These are phyloP conservation scores for Talaromyces sp. DNA, from an alignment of 2,329 filamentous ascomycete species.

Conservation along the genomic window DNA sequence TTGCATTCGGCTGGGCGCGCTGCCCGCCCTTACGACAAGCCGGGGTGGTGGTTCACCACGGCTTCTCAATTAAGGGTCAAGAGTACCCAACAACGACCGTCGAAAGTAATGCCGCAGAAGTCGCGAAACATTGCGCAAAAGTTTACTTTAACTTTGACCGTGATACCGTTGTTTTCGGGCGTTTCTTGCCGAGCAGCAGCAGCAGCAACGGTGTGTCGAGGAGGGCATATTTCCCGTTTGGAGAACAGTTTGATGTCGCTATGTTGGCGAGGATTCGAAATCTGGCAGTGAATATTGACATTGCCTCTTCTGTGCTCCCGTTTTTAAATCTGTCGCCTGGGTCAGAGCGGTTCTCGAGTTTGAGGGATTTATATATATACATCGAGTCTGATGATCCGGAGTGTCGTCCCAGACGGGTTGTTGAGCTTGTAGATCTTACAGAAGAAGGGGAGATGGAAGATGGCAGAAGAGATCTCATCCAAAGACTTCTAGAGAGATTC, in stretches of 20 bases:
- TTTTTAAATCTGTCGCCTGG: not conserved
- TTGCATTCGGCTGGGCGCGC: not conserved
- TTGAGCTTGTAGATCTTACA: constrained; percentile 1
- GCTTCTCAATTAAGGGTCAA: not conserved
- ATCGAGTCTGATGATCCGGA: not conserved
- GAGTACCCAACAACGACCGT: not conserved
- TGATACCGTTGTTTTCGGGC: not conserved
- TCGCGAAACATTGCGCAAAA: not conserved
- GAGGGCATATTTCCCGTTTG: not conserved
- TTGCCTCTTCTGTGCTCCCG: not conserved
- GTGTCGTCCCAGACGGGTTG: not conserved
- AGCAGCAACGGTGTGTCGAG: too few species aligned
- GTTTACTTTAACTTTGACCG: not conserved
- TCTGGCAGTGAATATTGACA: not conserved
- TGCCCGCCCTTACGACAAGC: not conserved
- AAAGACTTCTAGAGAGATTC: not conserved
- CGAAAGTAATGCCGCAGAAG: not conserved
- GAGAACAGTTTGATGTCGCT: not conserved
- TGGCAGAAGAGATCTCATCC: not conserved
- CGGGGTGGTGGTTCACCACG: not conserved
- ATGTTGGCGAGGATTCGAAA: not conserved
- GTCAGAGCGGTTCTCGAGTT: not conserved
- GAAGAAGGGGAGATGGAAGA: not conserved
- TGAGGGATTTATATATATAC: constrained; percentile 1
- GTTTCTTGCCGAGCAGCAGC: not conserved